These are phyloP conservation scores for Zasmidium angulare DNA, from an alignment of 2,329 filamentous ascomycete species.

Conservation along the genomic window DNA sequence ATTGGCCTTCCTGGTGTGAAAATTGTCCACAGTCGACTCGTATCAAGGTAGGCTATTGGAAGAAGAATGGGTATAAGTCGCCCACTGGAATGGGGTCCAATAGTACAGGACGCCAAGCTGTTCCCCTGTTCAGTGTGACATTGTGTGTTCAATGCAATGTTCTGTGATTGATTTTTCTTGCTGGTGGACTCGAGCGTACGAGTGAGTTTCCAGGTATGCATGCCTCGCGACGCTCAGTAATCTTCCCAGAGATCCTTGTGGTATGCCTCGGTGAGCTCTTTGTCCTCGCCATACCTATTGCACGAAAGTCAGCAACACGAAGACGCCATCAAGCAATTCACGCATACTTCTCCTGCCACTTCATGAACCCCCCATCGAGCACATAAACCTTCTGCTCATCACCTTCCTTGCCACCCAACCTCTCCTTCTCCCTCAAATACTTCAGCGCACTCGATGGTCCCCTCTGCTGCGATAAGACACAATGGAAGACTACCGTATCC, in stretches of 20 bases:
- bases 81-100: too few relatives aligned
- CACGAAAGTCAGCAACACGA: background rate
- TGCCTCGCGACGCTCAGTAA: constrained; percentile 12
- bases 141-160: too few relatives aligned
- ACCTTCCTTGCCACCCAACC: constrained; percentile 37
- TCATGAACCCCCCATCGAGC: constrained; percentile 78
- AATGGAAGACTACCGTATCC: constrained; percentile 90
- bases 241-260: constrained; percentile 77
- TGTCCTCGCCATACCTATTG: constrained; percentile 67
- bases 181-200: too few relatives aligned
- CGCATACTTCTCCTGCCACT: constrained; percentile 87
- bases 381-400: constrained; percentile 73
- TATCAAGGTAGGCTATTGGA: too few relatives aligned
- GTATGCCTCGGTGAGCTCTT: constrained; percentile 79
- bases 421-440: constrained; percentile 72
- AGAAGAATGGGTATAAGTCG: too few relatives aligned
- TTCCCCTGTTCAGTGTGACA: too few relatives aligned
- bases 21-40: too few relatives aligned
- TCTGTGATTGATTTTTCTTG: too few relatives aligned
- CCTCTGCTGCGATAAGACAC: constrained; percentile 84
- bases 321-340: constrained; percentile 35
- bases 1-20: too few relatives aligned
- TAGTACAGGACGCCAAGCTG: too few relatives aligned
- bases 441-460: constrained; percentile 80
- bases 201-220: too few relatives aligned